Evolutionary conservation across 805 yeast genomes (phyloP).

Genomic region (Metschnikowia bowlesiae): DNA sequence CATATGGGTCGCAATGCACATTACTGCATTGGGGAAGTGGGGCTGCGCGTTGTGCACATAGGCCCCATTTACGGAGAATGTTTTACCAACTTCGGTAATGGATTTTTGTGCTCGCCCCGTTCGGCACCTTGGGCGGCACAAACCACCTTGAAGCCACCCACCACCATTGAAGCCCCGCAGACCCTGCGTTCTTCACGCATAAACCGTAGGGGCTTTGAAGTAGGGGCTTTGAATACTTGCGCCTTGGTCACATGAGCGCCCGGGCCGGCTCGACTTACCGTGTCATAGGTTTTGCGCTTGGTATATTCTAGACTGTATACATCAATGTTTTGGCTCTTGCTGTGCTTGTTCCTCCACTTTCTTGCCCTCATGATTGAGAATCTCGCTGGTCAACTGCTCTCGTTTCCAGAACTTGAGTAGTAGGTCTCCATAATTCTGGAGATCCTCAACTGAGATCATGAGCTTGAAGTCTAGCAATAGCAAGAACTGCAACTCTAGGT

Average conservation of each 20-base stretch:
- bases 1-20: not conserved
- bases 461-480: slow-evolving; percentile 79
- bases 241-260: not conserved
- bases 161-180: not conserved
- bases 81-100: slow-evolving; percentile 1
- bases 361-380: slow-evolving; percentile 12
- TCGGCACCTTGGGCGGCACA: not conserved
- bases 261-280: not conserved
- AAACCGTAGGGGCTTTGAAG: too few species aligned
- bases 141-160: not conserved
- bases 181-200: too few species aligned
- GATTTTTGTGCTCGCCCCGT: not conserved
- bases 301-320: not conserved
- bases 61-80: not conserved
- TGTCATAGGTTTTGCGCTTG: not conserved
- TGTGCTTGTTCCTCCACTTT: not conserved
- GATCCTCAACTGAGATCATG: slow-evolving; percentile 83
- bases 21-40: not conserved
- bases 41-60: not conserved
- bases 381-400: slow-evolving; percentile 49
- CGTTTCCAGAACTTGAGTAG: slow-evolving; percentile 80
- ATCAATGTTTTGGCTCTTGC: slow-evolving; percentile 1
- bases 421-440: slow-evolving; percentile 85
- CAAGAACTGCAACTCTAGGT: slow-evolving; percentile 84
- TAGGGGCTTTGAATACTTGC: too few species aligned